These are phyloP conservation scores for Aspergillus pseudoterreus DNA, from an alignment of 2,329 filamentous ascomycete species.

Conservation along the genomic window DNA sequence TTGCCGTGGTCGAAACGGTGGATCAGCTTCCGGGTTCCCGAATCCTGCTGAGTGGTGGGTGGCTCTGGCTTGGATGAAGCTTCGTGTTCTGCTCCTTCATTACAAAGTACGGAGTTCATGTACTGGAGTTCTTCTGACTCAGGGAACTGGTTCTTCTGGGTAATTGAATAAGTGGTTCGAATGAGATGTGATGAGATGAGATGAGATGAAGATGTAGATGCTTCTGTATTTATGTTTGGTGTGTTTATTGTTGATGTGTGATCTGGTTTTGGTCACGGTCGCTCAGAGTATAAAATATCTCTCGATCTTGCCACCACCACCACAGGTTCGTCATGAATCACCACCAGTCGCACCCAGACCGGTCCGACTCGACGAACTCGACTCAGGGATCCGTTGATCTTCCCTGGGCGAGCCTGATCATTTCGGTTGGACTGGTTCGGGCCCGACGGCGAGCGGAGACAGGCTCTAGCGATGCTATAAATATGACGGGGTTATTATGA, in stretches of 20 bases:
- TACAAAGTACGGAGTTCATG: neutral
- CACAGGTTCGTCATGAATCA: neutral
- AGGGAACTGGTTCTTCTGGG: too few species aligned
- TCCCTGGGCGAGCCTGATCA: slow-evolving; percentile 3
- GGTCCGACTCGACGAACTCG: neutral
- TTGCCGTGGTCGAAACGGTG: slow-evolving; percentile 14
- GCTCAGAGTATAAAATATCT: neutral
- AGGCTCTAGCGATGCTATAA: too few species aligned
- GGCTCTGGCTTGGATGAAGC: slow-evolving; percentile 1
- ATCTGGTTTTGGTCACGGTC: too few species aligned
- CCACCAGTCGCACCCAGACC: neutral
- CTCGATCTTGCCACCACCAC: neutral
- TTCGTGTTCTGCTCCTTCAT: neutral
- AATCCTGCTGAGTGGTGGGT: slow-evolving; percentile 1
- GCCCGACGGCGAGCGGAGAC: too few species aligned
- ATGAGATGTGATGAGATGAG: too few species aligned
- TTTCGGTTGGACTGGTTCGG: slow-evolving; percentile 1
- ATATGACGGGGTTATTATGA: neutral
- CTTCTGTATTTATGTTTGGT: too few species aligned
- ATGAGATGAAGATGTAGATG: too few species aligned
- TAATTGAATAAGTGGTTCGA: too few species aligned
- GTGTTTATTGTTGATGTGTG: too few species aligned
- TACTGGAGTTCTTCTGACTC: too few species aligned
- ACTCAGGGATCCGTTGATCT: neutral
- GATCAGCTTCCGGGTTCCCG: slow-evolving; percentile 16